Conservation (phyloP, 73 alveolate genomes). For the Tetrahymena thermophila region DNA sequence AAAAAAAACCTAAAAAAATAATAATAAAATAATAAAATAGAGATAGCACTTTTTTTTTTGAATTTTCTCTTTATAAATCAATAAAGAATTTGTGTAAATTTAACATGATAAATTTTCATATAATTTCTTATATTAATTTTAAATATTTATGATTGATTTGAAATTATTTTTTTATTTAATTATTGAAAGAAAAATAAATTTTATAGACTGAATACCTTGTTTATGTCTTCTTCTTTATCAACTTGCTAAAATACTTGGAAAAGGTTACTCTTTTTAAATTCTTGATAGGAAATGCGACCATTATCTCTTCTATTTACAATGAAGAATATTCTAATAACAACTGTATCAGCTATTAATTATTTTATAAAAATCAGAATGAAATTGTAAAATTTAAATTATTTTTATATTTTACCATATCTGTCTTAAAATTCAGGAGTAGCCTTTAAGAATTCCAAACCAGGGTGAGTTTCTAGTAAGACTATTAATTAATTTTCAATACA, state of each 20-base stretch:
- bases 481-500: background rate
- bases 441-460: slow-evolving; percentile 95
- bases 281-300: slow-evolving; percentile 85
- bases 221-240: slow-evolving; percentile 60
- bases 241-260: slow-evolving; percentile 63
- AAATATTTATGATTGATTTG: too few relatives aligned
- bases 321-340: slow-evolving; percentile 86
- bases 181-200: background rate
- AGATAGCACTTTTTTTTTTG: too few relatives aligned
- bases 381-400: too few relatives aligned
- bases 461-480: slow-evolving; percentile 89
- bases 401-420: slow-evolving; percentile 58
- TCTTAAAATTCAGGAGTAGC: slow-evolving; percentile 98
- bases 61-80: too few relatives aligned
- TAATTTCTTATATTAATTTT: too few relatives aligned
- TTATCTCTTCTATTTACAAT: slow-evolving; percentile 84
- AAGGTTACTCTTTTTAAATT: slow-evolving; percentile 84
- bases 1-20: background rate
- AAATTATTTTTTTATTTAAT: too few relatives aligned
- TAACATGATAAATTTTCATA: too few relatives aligned
- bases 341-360: slow-evolving; percentile 72
- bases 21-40: too few relatives aligned
- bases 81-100: too few relatives aligned
- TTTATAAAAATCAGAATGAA: background rate
- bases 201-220: background rate